Base-by-base conservation (phyloP, 2,329 filamentous ascomycete species). In the Lachnellula occidentalis region DNA sequence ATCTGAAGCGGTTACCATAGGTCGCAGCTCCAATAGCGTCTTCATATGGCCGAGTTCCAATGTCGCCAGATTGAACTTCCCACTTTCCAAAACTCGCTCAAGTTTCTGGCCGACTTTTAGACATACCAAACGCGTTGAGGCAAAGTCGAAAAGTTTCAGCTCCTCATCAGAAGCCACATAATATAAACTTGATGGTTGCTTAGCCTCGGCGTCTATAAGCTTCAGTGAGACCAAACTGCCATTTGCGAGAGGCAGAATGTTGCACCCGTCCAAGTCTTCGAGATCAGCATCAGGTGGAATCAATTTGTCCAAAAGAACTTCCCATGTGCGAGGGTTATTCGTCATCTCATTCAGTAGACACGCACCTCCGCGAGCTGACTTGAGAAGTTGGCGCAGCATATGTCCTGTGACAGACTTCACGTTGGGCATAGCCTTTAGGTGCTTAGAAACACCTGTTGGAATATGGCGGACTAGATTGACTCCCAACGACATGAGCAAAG, bases 181-280 rank as follows among this genome's bases (percentile, higher is more conserved):
- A 27, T 61, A 60, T 3, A 12, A 24, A 24, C 22, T 45, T 36
- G 24, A 11, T 27, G 24, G n/a, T 21, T 39, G 5, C 7, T 17
- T 47, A 17, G 22, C 22, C 22, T 51, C 8, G 43, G 39, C 21
- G 31, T 43, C 5, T 5, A 55, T 1, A 50, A 58, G 17, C 12
- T 39, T 34, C 4, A 64, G 37, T 14, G 54, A 58, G 14, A 56
- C 64, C 21, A 68, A 45, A 9, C 14, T 60, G 14, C 60, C 59
- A 43, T 65, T 51, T 22, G 49, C 54, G 5, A 69, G 58, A 4
- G 64, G 67, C 6, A 68, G 22, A 49, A 69, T 45, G 21, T 56
- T 50, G 42, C 67, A 68, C 7, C 61, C 64, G 34, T 64, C 54
- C 14, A 69, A 51, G 9, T 62, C 48, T 15, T 58, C 36, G 11